Conservation (phyloP, 495 filamentous ascomycete genomes). For the Chaetomium fimeti region DNA sequence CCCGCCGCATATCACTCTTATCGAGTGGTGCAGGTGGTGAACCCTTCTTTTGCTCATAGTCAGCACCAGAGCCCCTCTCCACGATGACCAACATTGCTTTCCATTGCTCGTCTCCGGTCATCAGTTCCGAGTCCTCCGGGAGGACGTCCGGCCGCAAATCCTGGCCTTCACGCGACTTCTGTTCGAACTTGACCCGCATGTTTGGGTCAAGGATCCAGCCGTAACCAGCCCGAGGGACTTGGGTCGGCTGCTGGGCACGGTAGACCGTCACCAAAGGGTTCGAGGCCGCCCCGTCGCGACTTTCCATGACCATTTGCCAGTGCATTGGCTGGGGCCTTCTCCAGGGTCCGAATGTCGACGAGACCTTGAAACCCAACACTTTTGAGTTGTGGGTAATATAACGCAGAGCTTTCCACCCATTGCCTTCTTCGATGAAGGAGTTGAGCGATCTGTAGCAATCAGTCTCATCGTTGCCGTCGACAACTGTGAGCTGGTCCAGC, state of each 20-base stretch:
- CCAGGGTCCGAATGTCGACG: no score
- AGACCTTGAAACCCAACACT: constrained; percentile 5
- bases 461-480: not conserved
- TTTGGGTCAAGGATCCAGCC: constrained; percentile 5
- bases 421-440: constrained; percentile 1
- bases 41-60: constrained; percentile 7
- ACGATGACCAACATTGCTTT: constrained; percentile 12
- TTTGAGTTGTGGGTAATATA: not conserved
- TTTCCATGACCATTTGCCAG: constrained; percentile 3
- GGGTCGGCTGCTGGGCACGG: not conserved
- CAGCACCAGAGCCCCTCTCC: constrained; percentile 4
- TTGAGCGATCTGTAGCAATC: not conserved
- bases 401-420: constrained; percentile 14
- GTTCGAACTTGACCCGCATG: not conserved
- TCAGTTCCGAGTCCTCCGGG: constrained; percentile 8
- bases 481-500: constrained; percentile 12
- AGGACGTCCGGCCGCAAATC: not conserved
- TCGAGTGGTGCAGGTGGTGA: not conserved
- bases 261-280: constrained; percentile 9
- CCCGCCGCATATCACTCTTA: not conserved
- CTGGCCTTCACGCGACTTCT: not conserved
- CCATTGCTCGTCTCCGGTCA: not conserved
- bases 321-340: constrained; percentile 2
- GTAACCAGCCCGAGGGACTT: not conserved
- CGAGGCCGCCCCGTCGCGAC: constrained; percentile 4